A percentile compares a stretch with the other conserved stretches of the same genome.
Conservation (phyloP, 2,329 filamentous ascomycete genomes). For the Penicillium fuscoglaucum region DNA sequence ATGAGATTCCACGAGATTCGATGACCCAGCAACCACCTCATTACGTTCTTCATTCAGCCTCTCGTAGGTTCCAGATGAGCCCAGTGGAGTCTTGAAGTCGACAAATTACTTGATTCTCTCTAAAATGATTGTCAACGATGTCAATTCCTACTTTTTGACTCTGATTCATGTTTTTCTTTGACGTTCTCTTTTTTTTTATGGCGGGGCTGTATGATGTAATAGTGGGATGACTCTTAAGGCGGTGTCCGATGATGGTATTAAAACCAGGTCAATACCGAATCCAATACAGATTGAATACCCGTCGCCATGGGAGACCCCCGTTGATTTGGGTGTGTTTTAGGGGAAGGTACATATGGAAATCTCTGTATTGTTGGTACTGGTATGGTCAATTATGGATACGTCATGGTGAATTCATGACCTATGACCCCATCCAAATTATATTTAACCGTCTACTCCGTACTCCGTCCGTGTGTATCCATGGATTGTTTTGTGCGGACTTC, state of each 20-base stretch:
- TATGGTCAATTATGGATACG: background rate
- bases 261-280: no score
- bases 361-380: no score
- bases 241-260: background rate
- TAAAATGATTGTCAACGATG: background rate
- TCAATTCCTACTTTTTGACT: constrained; percentile 11
- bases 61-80: constrained; percentile 10
- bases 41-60: constrained; percentile 7
- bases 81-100: constrained; percentile 8
- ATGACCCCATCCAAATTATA: background rate
- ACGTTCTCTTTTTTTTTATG: constrained; percentile 13
- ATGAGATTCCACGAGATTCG: constrained; percentile 38
- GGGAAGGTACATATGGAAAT: no score
- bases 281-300: background rate
- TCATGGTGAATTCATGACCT: constrained; percentile 20
- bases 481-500: no score
- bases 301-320: background rate
- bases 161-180: background rate
- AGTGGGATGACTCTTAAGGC: constrained; percentile 15
- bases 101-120: constrained; percentile 1
- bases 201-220: constrained; percentile 32
- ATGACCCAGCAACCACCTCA: constrained; percentile 24
- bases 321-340: background rate
- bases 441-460: no score
- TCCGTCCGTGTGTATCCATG: no score